Base-by-base conservation (phyloP, 176 grass and related monocot genomes). In the Melocanna baccifera region DNA sequence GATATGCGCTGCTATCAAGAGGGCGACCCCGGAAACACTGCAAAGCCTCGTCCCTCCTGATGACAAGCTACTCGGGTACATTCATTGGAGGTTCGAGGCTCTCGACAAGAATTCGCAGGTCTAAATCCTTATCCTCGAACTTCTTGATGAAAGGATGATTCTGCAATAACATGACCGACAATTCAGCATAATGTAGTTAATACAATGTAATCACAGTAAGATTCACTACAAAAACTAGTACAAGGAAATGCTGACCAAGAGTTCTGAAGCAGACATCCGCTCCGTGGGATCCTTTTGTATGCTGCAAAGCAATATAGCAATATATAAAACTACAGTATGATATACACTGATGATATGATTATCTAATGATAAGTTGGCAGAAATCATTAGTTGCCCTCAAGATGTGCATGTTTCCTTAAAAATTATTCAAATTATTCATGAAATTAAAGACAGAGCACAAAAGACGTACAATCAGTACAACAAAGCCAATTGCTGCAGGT, bases 71-170 rank as follows among this genome's bases (percentile, higher is more conserved):
- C 87, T 90, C 87, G 2, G 86, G 45, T 56, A 98, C 58, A 40
- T 92, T 96, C 92, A 98, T 87, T 5, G 96, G 96, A 77, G 93
- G 85, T 55, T 94, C 91, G 12, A 99, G 89, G 88, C 83, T 84
- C 79, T 75, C 71, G 1, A 99, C 89, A 19, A 99, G 91, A 69
- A 92, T 96, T 4, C 86, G 74, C 6, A 98, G 88, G 71, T 98
- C 88, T 29, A 99, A 72, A 75, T 98, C 96, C 73, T 98, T 93
- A 56, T 87, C 96, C 83, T 93, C 96, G 28, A 98, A 98, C 78
- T 92, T 98, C 84, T 98, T 95, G 83, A 98, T 93, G 74, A 98
- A 98, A 37, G 96, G 83, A 55, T 98, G 96, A 72, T 84, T 82
- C 96, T 98, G 93, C 80, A 84, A 61, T 26, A 55, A 29, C 30